Conservation (phyloP, 2,329 filamentous ascomycete species). For the Cytospora paraplurivora region DNA sequence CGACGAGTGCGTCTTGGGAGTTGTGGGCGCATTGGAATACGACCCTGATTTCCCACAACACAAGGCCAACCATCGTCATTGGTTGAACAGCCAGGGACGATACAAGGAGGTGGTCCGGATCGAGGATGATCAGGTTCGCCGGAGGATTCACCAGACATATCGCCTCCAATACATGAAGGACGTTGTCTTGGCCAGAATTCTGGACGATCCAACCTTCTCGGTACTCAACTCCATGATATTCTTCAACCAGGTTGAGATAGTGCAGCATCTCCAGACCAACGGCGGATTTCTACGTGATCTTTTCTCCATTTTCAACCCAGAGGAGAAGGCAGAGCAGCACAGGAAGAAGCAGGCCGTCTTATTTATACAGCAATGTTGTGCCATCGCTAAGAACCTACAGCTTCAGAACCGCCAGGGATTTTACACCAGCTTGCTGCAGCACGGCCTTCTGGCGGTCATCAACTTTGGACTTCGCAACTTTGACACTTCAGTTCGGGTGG, state of each 20-base stretch:
- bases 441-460: conserved; percentile 87
- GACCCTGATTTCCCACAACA: conserved; percentile 97
- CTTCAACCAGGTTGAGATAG: conserved; percentile 98
- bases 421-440: conserved; percentile 85
- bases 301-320: conserved; percentile 79
- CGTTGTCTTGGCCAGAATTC: conserved; percentile 92
- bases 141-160: conserved; percentile 96
- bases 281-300: conserved; percentile 77
- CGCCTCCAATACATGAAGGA: conserved; percentile 96
- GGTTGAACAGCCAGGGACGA: conserved; percentile 82
- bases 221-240: conserved; percentile 98
- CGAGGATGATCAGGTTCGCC: conserved; percentile 75
- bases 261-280: conserved; percentile 90
- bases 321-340: conserved; percentile 56
- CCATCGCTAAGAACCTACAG: conserved; percentile 92
- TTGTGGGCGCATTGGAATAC: conserved; percentile 95
- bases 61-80: conserved; percentile 95
- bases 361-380: conserved; percentile 95
- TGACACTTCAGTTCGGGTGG: conserved; percentile 83
- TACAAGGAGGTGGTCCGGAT: conserved; percentile 97
- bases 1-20: conserved; percentile 84
- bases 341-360: conserved; percentile 92
- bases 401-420: conserved; percentile 76
- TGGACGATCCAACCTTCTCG: conserved; percentile 97
- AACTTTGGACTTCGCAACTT: conserved; percentile 86